Base-by-base conservation (phyloP, 2,329 filamentous ascomycete species). In the Parafenestella ontariensis region DNA sequence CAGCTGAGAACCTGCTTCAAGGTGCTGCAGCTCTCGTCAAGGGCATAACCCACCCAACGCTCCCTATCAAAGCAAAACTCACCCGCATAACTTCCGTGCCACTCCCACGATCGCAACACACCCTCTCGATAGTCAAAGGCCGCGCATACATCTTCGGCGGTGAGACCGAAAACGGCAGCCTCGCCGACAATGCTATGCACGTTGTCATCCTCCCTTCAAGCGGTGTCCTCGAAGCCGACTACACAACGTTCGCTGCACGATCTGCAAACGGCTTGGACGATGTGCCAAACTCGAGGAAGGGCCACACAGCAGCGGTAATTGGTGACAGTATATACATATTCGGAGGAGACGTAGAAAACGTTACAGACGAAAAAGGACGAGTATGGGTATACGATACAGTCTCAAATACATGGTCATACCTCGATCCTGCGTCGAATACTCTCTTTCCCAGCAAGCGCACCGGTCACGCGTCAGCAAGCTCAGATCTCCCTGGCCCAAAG, bases 131-230 rank as follows among this genome's bases (percentile, higher is more conserved):
- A 41, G 76, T 86, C 58, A 80, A 80, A 54, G 78, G 81, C 47
- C 80, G 81, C 58, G 82, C 82, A 26, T 85, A 85, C 65, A 80
- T 86, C 48, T 85, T 85, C 57, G 83, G 83, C 6, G 83, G 83
- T 47, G 76, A 79, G 62, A 70, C 61, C 1, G 64, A 69, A 39
- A 65, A 36, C 64, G 76, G 56, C 56, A 74, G 52, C 34, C 72
- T 84, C 23, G 82, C 81, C 28, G 76, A 78, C 49, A 82, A 82
- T 64, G 78, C 79, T 48, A 78, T 86, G 45, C 81, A 85, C 60
- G 77, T 81, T 20, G 69, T 86, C 46, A 80, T 83, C 11, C 66
- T 86, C 1, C 81, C 83, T 0, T 74, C 76, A 11, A 74, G 76
- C 9, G 76, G 76, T n/a, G 72, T 79, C 2, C 69, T 75, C 29